Evolutionary conservation across 441 rosid species (phyloP).

Genomic region (Euphorbia corollata): DNA sequence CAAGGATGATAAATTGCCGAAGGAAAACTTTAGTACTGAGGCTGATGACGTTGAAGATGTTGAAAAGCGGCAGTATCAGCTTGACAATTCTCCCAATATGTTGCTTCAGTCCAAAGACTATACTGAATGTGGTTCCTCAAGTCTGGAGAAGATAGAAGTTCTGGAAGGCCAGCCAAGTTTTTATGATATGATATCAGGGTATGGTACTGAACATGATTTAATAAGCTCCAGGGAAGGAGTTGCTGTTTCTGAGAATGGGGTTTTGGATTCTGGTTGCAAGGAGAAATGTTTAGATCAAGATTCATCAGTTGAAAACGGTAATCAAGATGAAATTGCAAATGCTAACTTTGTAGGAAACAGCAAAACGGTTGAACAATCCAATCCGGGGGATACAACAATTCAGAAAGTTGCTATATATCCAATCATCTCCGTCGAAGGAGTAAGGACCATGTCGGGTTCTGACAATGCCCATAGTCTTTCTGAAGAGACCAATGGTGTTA

Average conservation of each 20-base stretch:
- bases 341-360: conserved; percentile 15
- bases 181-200: conserved; percentile 16
- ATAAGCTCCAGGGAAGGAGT: conserved; percentile 24
- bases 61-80: conserved; percentile 23
- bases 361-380: conserved; percentile 15
- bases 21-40: conserved; percentile 22
- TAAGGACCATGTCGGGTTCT: conserved; percentile 20
- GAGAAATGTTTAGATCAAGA: conserved; percentile 22
- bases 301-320: conserved; percentile 25
- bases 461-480: conserved; percentile 20
- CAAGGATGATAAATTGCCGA: conserved; percentile 19
- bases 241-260: conserved; percentile 25
- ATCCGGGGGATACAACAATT: conserved; percentile 22
- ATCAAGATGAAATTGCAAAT: conserved; percentile 22
- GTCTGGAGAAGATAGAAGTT: conserved; percentile 28
- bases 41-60: conserved; percentile 24
- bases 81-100: conserved; percentile 20
- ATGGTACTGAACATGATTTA: conserved; percentile 18
- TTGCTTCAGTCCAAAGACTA: conserved; percentile 22
- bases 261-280: conserved; percentile 24
- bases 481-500: conserved; percentile 19
- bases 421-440: conserved; percentile 18
- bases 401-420: conserved; percentile 17
- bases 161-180: conserved; percentile 25
- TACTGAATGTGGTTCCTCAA: conserved; percentile 26